Evolutionary conservation across 768 basidiomycete genomes (phyloP).

Genomic region (Sistotremastrum niveocremeum): DNA sequence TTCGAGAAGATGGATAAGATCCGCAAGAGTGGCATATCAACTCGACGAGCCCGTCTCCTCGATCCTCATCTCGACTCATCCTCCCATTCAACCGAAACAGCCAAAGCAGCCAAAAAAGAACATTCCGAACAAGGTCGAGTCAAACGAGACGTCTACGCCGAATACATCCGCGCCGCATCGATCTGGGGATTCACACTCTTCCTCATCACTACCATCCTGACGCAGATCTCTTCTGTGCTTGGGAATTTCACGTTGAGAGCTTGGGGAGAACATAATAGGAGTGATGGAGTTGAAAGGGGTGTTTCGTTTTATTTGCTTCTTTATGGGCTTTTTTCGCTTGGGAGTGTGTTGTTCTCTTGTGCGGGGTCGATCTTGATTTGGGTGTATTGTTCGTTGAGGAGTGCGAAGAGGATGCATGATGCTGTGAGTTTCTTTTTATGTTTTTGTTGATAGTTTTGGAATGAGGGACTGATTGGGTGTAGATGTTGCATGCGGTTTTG

Average conservation of each 20-base stretch:
- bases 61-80: slow-evolving; percentile 37
- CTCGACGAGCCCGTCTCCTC: slow-evolving; percentile 41
- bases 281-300: slow-evolving; percentile 40
- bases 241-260: slow-evolving; percentile 56
- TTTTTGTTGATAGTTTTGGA: not conserved
- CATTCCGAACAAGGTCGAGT: slow-evolving; percentile 74
- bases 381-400: slow-evolving; percentile 64
- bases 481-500: slow-evolving; percentile 77
- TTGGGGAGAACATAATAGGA: slow-evolving; percentile 73
- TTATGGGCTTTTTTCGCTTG: slow-evolving; percentile 57
- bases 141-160: slow-evolving; percentile 57
- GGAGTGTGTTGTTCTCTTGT: slow-evolving; percentile 39
- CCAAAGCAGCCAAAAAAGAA: slow-evolving; percentile 46
- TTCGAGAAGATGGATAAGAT: too few species aligned
- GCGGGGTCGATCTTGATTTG: slow-evolving; percentile 53
- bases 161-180: slow-evolving; percentile 74
- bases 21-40: not conserved
- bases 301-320: slow-evolving; percentile 45
- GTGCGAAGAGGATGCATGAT: slow-evolving; percentile 67
- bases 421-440: slow-evolving; percentile 27
- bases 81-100: slow-evolving; percentile 22
- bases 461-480: not conserved
- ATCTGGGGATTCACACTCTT: slow-evolving; percentile 49
- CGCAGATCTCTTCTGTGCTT: slow-evolving; percentile 48
- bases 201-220: slow-evolving; percentile 38